phyloP scores from a whole-genome alignment of 768 basidiomycete species.

The Lactarius pseudohatsudake region DNA sequence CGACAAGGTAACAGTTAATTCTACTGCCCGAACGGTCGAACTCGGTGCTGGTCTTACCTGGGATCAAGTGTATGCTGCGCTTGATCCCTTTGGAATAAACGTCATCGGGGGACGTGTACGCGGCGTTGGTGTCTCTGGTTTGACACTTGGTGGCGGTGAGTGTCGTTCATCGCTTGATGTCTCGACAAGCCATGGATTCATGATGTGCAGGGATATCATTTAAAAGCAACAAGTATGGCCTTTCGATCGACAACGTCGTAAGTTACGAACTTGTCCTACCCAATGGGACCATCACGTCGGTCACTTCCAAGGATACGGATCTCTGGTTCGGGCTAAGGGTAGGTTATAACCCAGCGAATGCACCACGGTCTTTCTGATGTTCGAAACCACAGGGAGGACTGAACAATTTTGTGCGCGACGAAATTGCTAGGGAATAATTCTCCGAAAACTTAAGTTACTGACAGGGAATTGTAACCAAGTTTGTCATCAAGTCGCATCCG shows the following conservation, averaged over 20 bases:
- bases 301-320: conserved; percentile 1
- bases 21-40: conserved; percentile 11
- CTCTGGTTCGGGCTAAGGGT: conserved; percentile 19
- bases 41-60: conserved; percentile 30
- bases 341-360: neutral
- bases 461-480: conserved; percentile 20
- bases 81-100: conserved; percentile 25
- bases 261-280: conserved; percentile 34
- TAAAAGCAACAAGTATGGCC: conserved; percentile 36
- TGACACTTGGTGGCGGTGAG: too few species aligned
- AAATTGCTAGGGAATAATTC: neutral
- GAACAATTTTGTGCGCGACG: neutral
- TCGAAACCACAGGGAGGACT: neutral
- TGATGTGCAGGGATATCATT: conserved; percentile 35
- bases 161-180: too few species aligned
- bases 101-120: conserved; percentile 29
- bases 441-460: neutral
- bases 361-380: neutral
- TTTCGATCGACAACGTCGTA: conserved; percentile 38
- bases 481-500: conserved; percentile 29
- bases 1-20: conserved; percentile 12
- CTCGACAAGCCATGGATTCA: too few species aligned
- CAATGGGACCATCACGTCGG: conserved; percentile 27
- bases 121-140: conserved; percentile 30
- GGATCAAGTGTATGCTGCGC: conserved; percentile 31